A percentile compares a stretch with the other conserved stretches of the same genome.
Evolutionary conservation across 2,329 filamentous ascomycete species (phyloP).

Genomic region (Neodidymelliopsis sp.): DNA sequence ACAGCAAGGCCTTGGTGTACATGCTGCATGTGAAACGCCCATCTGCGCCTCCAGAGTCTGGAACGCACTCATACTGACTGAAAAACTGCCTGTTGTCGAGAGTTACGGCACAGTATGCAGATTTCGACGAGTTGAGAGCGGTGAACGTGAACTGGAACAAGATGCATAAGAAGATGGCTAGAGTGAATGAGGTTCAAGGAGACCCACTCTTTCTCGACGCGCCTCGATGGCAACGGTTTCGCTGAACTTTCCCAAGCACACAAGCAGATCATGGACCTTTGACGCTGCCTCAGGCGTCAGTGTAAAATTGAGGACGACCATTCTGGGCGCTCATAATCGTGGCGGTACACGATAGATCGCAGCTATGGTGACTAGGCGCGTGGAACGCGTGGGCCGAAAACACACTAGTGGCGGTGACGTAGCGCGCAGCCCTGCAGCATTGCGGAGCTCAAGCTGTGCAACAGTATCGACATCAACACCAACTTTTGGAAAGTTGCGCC

Average conservation of each 20-base stretch:
- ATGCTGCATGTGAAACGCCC: slow-evolving; percentile 75
- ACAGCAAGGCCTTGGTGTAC: slow-evolving; percentile 73
- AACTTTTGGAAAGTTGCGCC: slow-evolving; percentile 1
- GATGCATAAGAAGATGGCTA: slow-evolving; percentile 26
- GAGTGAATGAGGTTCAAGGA: slow-evolving; percentile 19
- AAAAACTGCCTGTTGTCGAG: slow-evolving; percentile 75
- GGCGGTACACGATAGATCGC: neutral
- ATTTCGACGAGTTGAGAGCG: slow-evolving; percentile 80
- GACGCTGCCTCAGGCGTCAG: slow-evolving; percentile 75
- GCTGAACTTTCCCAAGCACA: slow-evolving; percentile 80
- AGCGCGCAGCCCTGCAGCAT: slow-evolving; percentile 17
- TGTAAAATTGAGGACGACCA: slow-evolving; percentile 70
- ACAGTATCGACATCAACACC: slow-evolving; percentile 18
- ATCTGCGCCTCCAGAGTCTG: slow-evolving; percentile 42
- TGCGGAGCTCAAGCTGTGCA: slow-evolving; percentile 2
- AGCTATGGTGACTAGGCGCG: neutral
- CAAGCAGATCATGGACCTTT: slow-evolving; percentile 74
- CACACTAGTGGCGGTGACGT: slow-evolving; percentile 31
- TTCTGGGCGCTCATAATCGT: slow-evolving; percentile 29
- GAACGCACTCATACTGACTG: slow-evolving; percentile 71
- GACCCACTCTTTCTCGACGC: slow-evolving; percentile 68
- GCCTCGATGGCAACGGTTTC: slow-evolving; percentile 80
- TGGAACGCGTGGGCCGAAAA: slow-evolving; percentile 20
- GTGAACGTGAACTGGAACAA: slow-evolving; percentile 68
- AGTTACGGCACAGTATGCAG: slow-evolving; percentile 76